Evolutionary conservation across 208 protist species (phyloP), one percentile per base, ranked within the genome.

Genomic region (Vickermania ingenoplastis): DNA sequence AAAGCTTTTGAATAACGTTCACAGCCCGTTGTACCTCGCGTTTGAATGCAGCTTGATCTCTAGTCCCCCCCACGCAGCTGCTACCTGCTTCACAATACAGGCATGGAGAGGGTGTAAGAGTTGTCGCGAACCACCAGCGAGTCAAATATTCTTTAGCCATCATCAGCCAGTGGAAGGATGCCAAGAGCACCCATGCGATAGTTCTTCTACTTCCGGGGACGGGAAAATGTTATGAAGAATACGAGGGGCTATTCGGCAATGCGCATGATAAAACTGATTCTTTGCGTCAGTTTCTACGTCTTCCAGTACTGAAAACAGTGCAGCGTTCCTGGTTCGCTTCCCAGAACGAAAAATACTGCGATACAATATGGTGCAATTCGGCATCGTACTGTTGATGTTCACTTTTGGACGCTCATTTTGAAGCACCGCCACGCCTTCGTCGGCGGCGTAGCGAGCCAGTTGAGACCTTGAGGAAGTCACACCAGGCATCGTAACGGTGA

Each of bases 401-500:
- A 7, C 11, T 45, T 45, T 45, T n/a, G 36, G 36, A 17, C 36
- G 36, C 11, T 63, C 72, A 62, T 93, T 93, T 28, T 74, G 48
- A 28, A 89, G 65, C 17, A 94, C 81, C 30, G 71, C 73, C 2
- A 94, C 69, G 24, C 79, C 79, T 51, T 89, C 81, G 2, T 67
- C 67, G 7, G 76, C 86, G 4, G 75, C 80, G 73, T 94, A 94
- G 24, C 83, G 80, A 0, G 83, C 53, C 21, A 94, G 65, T 55
- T 89, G 79, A 0, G 83, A 51, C 4, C 83, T 74, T 17, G 71
- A 68, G 7, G 83, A 75, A 1, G 79, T 88, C 51, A 91, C 67
- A 21, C 86, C 86, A 23, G 83, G 83, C 63, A 83, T 84, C 7
- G 69, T 73, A 14, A 94, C 83, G 14, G 86, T 91, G 48, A 94